These are phyloP conservation scores for Rhododendron mucronatum DNA, from an alignment of 148 eudicot genomes.

Conservation along the genomic window DNA sequence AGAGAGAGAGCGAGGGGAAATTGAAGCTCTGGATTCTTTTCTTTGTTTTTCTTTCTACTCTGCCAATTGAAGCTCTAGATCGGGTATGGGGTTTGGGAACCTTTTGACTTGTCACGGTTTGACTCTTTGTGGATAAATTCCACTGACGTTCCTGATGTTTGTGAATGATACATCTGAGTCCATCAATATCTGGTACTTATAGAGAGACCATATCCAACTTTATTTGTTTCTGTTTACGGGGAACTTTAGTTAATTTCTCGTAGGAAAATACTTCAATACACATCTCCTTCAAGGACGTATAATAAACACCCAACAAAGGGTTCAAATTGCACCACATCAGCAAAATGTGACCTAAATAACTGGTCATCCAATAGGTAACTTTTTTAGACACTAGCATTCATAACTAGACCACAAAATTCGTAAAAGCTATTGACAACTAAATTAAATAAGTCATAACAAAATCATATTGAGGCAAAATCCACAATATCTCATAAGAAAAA, in stretches of 20 bases:
- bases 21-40: not conserved
- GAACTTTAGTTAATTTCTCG: not conserved
- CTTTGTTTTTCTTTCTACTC: not conserved
- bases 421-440: too few species aligned
- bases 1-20: not conserved
- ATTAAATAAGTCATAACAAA: too few species aligned
- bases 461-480: too few species aligned
- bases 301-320: too few species aligned
- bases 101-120: not conserved
- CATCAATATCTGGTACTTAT: not conserved
- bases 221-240: not conserved
- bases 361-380: too few species aligned
- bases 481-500: too few species aligned
- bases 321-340: too few species aligned
- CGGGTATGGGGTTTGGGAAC: not conserved
- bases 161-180: not conserved
- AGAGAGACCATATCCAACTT: not conserved
- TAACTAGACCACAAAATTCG: too few species aligned
- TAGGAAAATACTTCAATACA: too few species aligned
- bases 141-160: not conserved
- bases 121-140: not conserved
- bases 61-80: conserved; percentile 1
- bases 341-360: too few species aligned
- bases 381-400: too few species aligned
- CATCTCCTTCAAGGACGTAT: too few species aligned